These are phyloP conservation scores for Phytophthora hybrid DNA, from an alignment of 352 stramenopile genomes.

Conservation along the genomic window DNA sequence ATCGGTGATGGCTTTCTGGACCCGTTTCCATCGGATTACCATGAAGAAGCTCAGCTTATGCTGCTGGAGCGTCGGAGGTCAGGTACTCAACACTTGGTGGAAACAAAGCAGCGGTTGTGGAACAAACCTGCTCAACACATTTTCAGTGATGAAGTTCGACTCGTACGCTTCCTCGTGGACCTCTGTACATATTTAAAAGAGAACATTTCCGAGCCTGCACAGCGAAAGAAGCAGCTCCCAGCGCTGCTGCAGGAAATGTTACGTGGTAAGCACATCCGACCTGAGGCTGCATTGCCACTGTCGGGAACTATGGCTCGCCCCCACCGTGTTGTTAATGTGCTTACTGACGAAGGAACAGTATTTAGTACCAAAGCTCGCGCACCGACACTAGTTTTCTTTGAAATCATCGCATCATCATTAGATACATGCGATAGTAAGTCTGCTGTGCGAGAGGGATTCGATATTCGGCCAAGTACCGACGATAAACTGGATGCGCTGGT, in stretches of 20 bases:
- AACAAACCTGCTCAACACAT: conserved; percentile 58
- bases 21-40: conserved; percentile 51
- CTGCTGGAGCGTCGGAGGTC: conserved; percentile 50
- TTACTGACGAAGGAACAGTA: conserved; percentile 69
- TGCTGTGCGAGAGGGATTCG: not conserved
- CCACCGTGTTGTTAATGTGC: conserved; percentile 63
- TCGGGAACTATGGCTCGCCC: conserved; percentile 30
- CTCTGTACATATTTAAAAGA: conserved; percentile 74
- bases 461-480: conserved; percentile 6
- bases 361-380: conserved; percentile 78
- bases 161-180: conserved; percentile 71
- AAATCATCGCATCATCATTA: conserved; percentile 52
- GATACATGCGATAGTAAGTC: conserved; percentile 7
- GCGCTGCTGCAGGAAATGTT: conserved; percentile 55
- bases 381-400: conserved; percentile 72
- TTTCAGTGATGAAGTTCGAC: conserved; percentile 65
- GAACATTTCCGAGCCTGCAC: conserved; percentile 50
- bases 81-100: conserved; percentile 45
- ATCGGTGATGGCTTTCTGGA: conserved; percentile 55
- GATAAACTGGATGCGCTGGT: conserved; percentile 27
- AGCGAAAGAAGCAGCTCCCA: conserved; percentile 58
- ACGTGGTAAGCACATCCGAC: conserved; percentile 50
- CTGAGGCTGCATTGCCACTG: conserved; percentile 62
- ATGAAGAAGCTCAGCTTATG: conserved; percentile 53
- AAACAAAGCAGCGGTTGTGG: conserved; percentile 51